A percentile compares a stretch with the other conserved stretches of the same genome.
Evolutionary conservation across 441 rosid species (phyloP).

Genomic region (Euphorbia celastroides): DNA sequence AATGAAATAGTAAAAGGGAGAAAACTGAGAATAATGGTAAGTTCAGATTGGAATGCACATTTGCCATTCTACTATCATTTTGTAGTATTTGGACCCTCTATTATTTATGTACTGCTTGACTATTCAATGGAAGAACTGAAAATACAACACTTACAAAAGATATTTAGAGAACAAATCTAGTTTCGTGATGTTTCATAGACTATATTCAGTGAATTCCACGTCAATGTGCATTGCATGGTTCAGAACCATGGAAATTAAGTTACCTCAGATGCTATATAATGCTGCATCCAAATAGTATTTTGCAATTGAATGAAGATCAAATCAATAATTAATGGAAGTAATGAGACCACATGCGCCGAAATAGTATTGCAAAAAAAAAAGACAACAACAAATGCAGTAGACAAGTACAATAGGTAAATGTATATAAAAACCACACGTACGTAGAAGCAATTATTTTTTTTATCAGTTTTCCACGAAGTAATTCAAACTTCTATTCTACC

Average conservation of each 20-base stretch:
- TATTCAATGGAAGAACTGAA: background rate
- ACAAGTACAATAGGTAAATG: background rate
- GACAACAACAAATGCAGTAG: background rate
- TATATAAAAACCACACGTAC: background rate
- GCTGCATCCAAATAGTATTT: background rate
- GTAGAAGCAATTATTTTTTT: background rate
- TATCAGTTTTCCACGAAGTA: background rate
- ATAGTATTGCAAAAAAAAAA: background rate
- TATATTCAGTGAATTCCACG: background rate
- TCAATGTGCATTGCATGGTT: background rate
- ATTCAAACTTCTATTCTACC: background rate
- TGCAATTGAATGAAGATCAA: background rate
- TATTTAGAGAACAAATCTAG: background rate
- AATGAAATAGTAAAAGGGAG: background rate
- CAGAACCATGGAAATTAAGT: background rate
- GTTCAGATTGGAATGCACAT: background rate
- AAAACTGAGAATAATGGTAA: background rate
- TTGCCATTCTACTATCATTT: background rate
- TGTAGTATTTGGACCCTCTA: background rate
- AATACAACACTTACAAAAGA: background rate
- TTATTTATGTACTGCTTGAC: background rate
- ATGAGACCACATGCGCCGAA: background rate
- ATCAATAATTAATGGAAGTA: background rate
- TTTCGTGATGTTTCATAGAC: background rate
- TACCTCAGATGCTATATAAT: background rate